Evolutionary conservation across 495 filamentous ascomycete species (phyloP).

Genomic region (Neurospora tetraspora): DNA sequence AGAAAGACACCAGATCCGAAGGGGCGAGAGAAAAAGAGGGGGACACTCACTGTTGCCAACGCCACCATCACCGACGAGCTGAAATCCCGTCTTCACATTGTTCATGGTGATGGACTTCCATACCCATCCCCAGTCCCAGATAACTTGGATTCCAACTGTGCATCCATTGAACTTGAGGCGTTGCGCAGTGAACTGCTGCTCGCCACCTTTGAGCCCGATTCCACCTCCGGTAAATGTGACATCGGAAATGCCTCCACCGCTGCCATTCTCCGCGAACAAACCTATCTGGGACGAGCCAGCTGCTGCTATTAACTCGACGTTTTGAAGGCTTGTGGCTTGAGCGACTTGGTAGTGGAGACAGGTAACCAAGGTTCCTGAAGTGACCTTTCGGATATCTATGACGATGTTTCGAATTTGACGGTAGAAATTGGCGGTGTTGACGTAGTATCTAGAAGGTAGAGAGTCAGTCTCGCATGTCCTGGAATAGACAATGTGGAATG

Average conservation of each 20-base stretch:
- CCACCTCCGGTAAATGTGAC: conserved; percentile 68
- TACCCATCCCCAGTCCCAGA: conserved; percentile 82
- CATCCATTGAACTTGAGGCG: conserved; percentile 63
- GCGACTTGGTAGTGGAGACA: conserved; percentile 93
- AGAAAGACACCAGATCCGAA: no score
- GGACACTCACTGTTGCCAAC: conserved; percentile 32
- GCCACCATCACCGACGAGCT: conserved; percentile 45
- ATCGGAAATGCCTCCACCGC: conserved; percentile 70
- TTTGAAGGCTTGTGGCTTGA: conserved; percentile 78
- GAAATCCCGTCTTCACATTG: conserved; percentile 60
- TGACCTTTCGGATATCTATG: conserved; percentile 54
- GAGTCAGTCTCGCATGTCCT: neutral
- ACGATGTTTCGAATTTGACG: conserved; percentile 84
- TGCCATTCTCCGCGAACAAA: conserved; percentile 88
- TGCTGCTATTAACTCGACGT: conserved; percentile 49
- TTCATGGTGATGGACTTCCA: conserved; percentile 66
- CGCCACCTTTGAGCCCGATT: conserved; percentile 64
- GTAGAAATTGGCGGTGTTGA: conserved; percentile 94
- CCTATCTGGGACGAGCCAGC: conserved; percentile 35
- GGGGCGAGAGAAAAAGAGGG: no score
- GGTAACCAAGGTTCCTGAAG: conserved; percentile 44
- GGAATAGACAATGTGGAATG: no score
- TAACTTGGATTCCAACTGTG: conserved; percentile 72
- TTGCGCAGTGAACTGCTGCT: conserved; percentile 33
- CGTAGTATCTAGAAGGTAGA: conserved; percentile 35